phyloP scores from a whole-genome alignment of 2,329 filamentous ascomycete species.

The Penicillium polonicum region DNA sequence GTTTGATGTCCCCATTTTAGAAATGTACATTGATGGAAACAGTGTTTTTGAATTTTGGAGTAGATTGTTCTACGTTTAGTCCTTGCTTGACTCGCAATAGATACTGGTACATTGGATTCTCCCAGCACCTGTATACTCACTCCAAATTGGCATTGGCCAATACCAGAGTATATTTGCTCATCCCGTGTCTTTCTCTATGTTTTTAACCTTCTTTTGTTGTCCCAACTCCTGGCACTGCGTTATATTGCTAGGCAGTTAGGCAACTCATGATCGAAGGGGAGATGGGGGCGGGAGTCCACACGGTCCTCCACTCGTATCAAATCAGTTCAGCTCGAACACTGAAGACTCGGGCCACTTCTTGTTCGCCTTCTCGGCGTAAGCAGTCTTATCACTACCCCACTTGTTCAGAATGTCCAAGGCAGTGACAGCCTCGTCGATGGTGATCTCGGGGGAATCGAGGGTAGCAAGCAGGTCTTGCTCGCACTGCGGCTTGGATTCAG shows the following conservation, averaged over 20 bases:
- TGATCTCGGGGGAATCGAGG: conserved; percentile 52
- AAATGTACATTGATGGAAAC: conserved; percentile 11
- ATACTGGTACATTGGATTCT: conserved; percentile 9
- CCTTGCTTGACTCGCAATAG: conserved; percentile 2
- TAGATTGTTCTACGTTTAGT: conserved; percentile 5
- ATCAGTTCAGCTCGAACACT: conserved; percentile 33
- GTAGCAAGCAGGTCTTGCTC: conserved; percentile 65
- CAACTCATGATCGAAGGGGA: not conserved
- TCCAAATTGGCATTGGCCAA: conserved; percentile 2
- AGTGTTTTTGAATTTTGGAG: not conserved
- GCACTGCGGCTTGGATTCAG: conserved; percentile 54
- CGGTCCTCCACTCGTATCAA: not conserved
- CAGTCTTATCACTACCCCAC: conserved; percentile 54
- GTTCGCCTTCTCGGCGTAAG: conserved; percentile 47
- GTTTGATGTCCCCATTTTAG: conserved; percentile 14
- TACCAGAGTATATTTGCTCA: conserved; percentile 3
- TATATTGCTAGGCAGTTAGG: not conserved
- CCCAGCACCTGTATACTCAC: conserved; percentile 5
- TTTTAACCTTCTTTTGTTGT: not conserved
- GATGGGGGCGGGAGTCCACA: not conserved
- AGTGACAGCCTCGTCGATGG: conserved; percentile 57
- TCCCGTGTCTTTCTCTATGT: conserved; percentile 8
- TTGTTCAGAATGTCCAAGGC: conserved; percentile 53
- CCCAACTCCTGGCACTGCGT: not conserved
- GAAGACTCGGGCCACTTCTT: conserved; percentile 44